phyloP scores from a whole-genome alignment of 1,284 basidiomycete genomes.

The Cronartium ribicola region DNA sequence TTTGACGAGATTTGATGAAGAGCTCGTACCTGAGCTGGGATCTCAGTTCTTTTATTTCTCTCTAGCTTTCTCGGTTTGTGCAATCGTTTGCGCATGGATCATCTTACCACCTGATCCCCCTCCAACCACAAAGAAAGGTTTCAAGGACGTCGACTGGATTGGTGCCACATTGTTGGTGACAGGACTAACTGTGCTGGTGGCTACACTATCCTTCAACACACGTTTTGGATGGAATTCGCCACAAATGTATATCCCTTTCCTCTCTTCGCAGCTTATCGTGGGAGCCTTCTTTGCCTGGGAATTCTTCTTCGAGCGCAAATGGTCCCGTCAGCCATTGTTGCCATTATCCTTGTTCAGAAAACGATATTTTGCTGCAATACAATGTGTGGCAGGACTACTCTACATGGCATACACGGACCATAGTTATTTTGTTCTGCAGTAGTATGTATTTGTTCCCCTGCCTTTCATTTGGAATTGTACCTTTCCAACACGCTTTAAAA shows the following conservation, averaged over 20 bases:
- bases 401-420: slow-evolving; percentile 31
- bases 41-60: slow-evolving; percentile 38
- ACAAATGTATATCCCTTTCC: slow-evolving; percentile 11
- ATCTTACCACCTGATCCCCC: slow-evolving; percentile 17
- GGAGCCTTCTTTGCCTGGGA: slow-evolving; percentile 25
- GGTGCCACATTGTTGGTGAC: slow-evolving; percentile 20
- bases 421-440: slow-evolving; percentile 37
- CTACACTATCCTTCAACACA: slow-evolving; percentile 15
- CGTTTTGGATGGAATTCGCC: slow-evolving; percentile 18
- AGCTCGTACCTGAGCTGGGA: too few species aligned
- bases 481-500: neutral
- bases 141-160: slow-evolving; percentile 18
- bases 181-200: slow-evolving; percentile 13
- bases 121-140: neutral
- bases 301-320: neutral
- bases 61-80: neutral
- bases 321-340: slow-evolving; percentile 14
- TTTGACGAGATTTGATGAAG: too few species aligned
- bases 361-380: slow-evolving; percentile 18
- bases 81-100: neutral
- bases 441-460: slow-evolving; percentile 10
- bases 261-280: slow-evolving; percentile 6
- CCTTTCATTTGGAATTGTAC: neutral
- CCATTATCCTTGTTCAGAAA: slow-evolving; percentile 25
- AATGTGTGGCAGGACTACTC: slow-evolving; percentile 16